These are phyloP conservation scores for Urtica urens DNA, from an alignment of 306 rosid genomes.

Conservation along the genomic window DNA sequence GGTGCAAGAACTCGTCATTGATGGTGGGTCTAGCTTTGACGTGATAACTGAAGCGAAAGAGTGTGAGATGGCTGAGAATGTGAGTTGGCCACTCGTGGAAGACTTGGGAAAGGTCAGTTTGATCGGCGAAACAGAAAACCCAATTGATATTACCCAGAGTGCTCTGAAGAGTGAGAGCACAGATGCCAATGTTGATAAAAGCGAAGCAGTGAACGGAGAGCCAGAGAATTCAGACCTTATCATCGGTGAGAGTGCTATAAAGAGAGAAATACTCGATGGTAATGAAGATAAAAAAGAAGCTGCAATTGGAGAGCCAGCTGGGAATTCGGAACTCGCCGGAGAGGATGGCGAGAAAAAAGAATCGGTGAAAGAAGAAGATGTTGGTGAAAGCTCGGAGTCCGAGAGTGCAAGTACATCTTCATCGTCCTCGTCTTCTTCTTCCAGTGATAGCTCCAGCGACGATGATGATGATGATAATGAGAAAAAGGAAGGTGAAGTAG, in stretches of 20 bases:
- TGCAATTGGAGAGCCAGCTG: constrained; percentile 5
- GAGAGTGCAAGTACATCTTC: constrained; percentile 26
- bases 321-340: too few relatives aligned
- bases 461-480: constrained; percentile 11
- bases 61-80: constrained; percentile 14
- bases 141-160: neutral
- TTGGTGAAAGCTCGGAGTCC: constrained; percentile 28
- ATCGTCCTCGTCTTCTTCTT: constrained; percentile 17
- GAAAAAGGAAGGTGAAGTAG: constrained; percentile 27
- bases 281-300: constrained; percentile 9
- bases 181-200: neutral
- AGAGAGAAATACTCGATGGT: constrained; percentile 4
- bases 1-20: neutral
- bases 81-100: constrained; percentile 25
- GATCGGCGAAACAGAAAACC: constrained; percentile 14
- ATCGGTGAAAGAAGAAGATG: constrained; percentile 4
- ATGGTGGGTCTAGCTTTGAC: neutral
- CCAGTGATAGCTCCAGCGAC: constrained; percentile 8
- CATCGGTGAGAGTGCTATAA: constrained; percentile 11
- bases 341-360: constrained; percentile 11
- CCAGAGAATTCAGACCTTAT: too few relatives aligned
- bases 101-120: constrained; percentile 42
- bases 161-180: neutral
- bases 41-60: constrained; percentile 15
- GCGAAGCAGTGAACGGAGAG: neutral